These are phyloP conservation scores for Inga laurina DNA, from an alignment of 306 rosid species.

Conservation along the genomic window DNA sequence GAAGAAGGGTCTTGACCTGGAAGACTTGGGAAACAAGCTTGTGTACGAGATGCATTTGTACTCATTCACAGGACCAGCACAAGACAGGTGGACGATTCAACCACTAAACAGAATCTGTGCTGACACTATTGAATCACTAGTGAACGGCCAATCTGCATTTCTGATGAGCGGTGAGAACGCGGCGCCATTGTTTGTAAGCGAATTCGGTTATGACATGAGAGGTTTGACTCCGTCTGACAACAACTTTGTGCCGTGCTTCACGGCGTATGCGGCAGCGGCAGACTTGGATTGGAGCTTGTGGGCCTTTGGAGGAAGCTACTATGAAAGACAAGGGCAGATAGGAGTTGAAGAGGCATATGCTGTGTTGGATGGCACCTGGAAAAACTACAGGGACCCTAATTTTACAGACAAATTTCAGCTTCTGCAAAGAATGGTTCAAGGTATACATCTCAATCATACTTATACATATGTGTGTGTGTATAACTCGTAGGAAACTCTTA, in stretches of 20 bases:
- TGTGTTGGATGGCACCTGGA: constrained; percentile 43
- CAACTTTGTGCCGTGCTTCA: constrained; percentile 39
- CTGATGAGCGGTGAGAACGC: constrained; percentile 30
- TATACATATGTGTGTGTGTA: too few species aligned
- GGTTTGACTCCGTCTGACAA: constrained; percentile 26
- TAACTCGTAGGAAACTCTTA: too few species aligned
- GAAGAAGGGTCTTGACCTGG: constrained; percentile 19
- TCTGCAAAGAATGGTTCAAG: constrained; percentile 35
- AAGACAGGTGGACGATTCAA: constrained; percentile 20
- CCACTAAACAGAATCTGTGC: constrained; percentile 45
- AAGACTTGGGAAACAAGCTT: constrained; percentile 37
- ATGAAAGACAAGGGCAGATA: constrained; percentile 29
- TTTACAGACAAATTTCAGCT: constrained; percentile 44
- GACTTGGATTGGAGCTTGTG: constrained; percentile 58
- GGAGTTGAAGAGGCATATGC: constrained; percentile 37
- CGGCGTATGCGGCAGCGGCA: constrained; percentile 27
- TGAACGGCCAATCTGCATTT: constrained; percentile 28
- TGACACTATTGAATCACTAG: background rate
- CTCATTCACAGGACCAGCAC: constrained; percentile 30
- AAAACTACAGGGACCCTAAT: constrained; percentile 26
- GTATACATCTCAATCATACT: constrained; percentile 1
- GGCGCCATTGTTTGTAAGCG: constrained; percentile 44
- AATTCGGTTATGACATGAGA: constrained; percentile 50
- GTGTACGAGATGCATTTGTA: constrained; percentile 49
- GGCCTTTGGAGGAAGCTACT: constrained; percentile 52